These are phyloP conservation scores for Kwoniella botswanensis DNA, from an alignment of 768 basidiomycete genomes.

Conservation along the genomic window DNA sequence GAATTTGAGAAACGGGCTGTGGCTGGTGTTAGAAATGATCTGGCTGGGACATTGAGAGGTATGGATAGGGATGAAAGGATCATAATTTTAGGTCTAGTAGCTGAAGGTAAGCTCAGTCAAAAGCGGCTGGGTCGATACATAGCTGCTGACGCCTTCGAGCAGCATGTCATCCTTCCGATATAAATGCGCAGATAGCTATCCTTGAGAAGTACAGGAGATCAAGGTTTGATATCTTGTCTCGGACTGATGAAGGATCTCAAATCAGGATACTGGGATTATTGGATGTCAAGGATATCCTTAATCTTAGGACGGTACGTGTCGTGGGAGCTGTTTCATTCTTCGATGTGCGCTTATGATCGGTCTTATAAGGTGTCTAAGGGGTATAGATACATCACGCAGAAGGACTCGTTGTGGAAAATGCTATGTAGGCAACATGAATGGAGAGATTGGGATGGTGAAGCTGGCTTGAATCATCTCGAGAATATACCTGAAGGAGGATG, in stretches of 20 bases:
- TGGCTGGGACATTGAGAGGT: slow-evolving; percentile 9
- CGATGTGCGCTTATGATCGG: slow-evolving; percentile 35
- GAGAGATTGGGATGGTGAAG: slow-evolving; percentile 60
- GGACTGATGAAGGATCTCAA: slow-evolving; percentile 70
- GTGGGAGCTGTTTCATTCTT: too few species aligned
- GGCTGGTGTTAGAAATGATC: not conserved
- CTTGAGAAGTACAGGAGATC: slow-evolving; percentile 82
- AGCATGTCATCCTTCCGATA: slow-evolving; percentile 84
- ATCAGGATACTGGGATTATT: slow-evolving; percentile 69
- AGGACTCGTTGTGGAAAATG: slow-evolving; percentile 76
- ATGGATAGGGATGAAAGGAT: slow-evolving; percentile 31
- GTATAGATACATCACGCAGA: slow-evolving; percentile 63
- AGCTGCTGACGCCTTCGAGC: not conserved
- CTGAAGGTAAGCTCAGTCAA: slow-evolving; percentile 36
- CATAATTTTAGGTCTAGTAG: slow-evolving; percentile 26
- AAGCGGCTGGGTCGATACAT: not conserved
- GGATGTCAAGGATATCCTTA: slow-evolving; percentile 68
- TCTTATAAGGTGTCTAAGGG: slow-evolving; percentile 59
- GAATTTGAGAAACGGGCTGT: slow-evolving; percentile 9
- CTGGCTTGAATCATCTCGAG: slow-evolving; percentile 4
- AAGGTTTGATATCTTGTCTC: slow-evolving; percentile 80
- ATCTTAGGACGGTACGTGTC: slow-evolving; percentile 60
- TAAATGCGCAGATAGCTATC: slow-evolving; percentile 78
- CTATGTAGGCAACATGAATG: slow-evolving; percentile 72
- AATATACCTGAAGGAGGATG: slow-evolving; percentile 64